These are phyloP conservation scores for Colletotrichum higginsianum DNA, from an alignment of 2,329 filamentous ascomycete species.

Conservation along the genomic window DNA sequence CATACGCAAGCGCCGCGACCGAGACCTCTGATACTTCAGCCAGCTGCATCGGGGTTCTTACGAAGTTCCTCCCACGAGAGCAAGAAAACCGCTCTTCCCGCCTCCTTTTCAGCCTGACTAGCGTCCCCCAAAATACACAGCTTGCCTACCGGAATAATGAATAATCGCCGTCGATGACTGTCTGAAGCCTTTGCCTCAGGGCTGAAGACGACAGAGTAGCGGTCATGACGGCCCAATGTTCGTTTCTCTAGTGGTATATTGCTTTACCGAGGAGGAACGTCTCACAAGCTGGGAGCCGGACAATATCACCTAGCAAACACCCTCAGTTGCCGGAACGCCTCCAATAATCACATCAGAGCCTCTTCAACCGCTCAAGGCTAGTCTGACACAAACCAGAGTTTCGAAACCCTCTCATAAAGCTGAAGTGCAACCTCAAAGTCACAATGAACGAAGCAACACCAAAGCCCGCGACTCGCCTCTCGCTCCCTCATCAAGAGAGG, in stretches of 20 bases:
- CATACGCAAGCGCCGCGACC: slow-evolving; percentile 47
- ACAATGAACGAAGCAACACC: background rate
- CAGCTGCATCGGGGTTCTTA: background rate
- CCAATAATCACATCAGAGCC: background rate
- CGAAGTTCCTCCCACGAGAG: slow-evolving; percentile 32
- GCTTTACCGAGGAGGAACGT: too few relatives aligned
- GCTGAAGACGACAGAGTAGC: slow-evolving; percentile 20
- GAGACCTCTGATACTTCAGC: slow-evolving; percentile 44
- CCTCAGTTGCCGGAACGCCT: background rate
- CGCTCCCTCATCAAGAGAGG: background rate
- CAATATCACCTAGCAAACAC: background rate
- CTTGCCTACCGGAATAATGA: slow-evolving; percentile 9
- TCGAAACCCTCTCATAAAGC: background rate
- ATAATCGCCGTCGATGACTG: slow-evolving; percentile 13
- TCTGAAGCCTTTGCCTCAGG: slow-evolving; percentile 19
- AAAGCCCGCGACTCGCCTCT: background rate
- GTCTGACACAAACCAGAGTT: too few relatives aligned
- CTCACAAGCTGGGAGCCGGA: background rate
- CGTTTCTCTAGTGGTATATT: too few relatives aligned
- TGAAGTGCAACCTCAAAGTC: background rate
- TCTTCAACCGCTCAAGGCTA: background rate
- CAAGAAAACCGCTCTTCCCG: background rate
- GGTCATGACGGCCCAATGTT: slow-evolving; percentile 4
- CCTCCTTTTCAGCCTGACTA: background rate
- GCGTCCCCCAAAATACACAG: slow-evolving; percentile 4